phyloP scores from a whole-genome alignment of 257 asterid species.

The Capsicum baccatum region DNA sequence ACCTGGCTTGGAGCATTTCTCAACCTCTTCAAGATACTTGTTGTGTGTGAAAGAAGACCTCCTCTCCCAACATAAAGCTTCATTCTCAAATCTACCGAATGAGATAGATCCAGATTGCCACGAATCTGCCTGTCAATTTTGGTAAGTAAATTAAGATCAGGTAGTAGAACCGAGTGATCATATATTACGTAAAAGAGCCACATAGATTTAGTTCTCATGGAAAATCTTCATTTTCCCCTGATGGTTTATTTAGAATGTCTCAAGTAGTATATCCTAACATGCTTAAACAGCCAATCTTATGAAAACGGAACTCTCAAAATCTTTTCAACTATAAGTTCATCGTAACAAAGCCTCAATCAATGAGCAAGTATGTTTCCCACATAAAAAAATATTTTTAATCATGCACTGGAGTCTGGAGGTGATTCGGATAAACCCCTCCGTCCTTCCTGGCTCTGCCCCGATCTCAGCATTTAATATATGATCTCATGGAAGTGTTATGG shows the following conservation, averaged over 20 bases:
- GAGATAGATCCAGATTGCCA: slow-evolving; percentile 81
- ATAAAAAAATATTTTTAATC: no score
- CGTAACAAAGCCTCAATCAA: not conserved
- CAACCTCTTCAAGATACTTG: slow-evolving; percentile 86
- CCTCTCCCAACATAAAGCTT: slow-evolving; percentile 85
- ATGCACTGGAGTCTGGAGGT: no score
- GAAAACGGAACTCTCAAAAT: not conserved
- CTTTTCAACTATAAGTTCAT: not conserved
- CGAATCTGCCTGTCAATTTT: slow-evolving; percentile 59
- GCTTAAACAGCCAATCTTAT: not conserved
- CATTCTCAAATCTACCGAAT: slow-evolving; percentile 78
- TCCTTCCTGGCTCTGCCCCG: no score
- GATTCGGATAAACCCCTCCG: no score
- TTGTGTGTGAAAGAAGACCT: slow-evolving; percentile 86
- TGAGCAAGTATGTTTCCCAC: not conserved
- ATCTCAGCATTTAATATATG: not conserved
- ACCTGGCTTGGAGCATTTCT: slow-evolving; percentile 84
- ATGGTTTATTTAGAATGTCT: not conserved
- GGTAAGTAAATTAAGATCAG: not conserved
- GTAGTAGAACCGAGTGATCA: not conserved
- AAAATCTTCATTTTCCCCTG: not conserved
- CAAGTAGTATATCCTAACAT: not conserved
- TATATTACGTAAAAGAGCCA: not conserved
- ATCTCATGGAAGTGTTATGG: not conserved
- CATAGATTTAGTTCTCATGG: not conserved